Evolutionary conservation across 2,329 filamentous ascomycete species (phyloP).

Genomic region (Tolypocladium sp.): DNA sequence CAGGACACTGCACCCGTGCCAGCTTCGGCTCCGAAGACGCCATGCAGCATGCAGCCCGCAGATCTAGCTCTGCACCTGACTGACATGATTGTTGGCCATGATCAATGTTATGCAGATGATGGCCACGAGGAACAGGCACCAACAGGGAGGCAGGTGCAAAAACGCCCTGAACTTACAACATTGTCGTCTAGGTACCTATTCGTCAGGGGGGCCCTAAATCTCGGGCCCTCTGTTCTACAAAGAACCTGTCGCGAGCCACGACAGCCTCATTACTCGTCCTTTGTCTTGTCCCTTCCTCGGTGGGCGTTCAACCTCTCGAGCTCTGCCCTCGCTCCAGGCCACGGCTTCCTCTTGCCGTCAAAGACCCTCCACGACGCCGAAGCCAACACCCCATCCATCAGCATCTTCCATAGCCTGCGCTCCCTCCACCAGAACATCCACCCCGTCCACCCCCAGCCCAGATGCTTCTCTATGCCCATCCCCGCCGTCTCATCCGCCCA

Average conservation of each 20-base stretch:
- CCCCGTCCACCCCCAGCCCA: constrained; percentile 19
- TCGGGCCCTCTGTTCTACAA: too few relatives aligned
- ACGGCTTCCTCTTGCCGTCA: not conserved
- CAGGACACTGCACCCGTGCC: not conserved
- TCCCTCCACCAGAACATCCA: not conserved
- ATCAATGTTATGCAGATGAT: too few relatives aligned
- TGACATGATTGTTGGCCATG: not conserved
- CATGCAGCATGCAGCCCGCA: not conserved
- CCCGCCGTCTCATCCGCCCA: constrained; percentile 25
- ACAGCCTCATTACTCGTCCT: not conserved
- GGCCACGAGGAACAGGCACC: too few relatives aligned
- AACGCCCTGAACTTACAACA: too few relatives aligned
- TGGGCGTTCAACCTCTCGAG: not conserved
- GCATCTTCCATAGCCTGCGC: not conserved
- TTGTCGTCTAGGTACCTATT: too few relatives aligned
- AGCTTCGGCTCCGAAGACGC: not conserved
- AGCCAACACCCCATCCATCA: not conserved
- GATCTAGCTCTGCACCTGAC: not conserved
- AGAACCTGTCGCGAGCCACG: too few relatives aligned
- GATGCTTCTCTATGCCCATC: constrained; percentile 25
- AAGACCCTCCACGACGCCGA: not conserved
- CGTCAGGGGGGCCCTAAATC: too few relatives aligned
- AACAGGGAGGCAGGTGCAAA: too few relatives aligned
- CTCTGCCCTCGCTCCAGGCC: not conserved
- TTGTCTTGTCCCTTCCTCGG: not conserved